Base-by-base conservation (phyloP, 2,329 filamentous ascomycete genomes). In the Westerdykella sp. region DNA sequence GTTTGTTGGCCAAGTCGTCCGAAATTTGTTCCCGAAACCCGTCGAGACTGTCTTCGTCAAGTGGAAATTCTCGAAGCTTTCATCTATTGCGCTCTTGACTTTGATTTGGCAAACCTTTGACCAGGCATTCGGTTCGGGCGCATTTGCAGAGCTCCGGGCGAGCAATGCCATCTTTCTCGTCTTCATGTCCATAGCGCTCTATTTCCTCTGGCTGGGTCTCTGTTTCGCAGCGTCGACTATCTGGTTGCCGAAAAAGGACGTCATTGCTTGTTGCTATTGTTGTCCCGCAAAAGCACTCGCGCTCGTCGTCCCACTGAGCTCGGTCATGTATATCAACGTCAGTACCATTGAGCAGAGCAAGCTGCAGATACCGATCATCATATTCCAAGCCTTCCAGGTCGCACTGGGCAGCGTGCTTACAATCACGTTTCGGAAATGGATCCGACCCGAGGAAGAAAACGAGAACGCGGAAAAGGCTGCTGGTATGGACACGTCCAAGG, bases 221-320 rank as follows among this genome's bases (percentile, higher is more conserved):
- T 85, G 81, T 47, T 79, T 78, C 50, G 70, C 69, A 31, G 70
- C 79, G 1, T 74, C 73, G 1, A 61, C 75, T 2, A 63, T 73
- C 30, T 78, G 74, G 54, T 72, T 85, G 59, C 67, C 74, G 0
- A 75, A 75, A 31, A 74, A 77, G 45, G 79, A 86, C 53, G 77
- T 83, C 0, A 77, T 87, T 39, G 82, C 84, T 0, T 78, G 85
- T 12, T 86, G 83, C 53, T 87, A 87, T 63, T 86, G 83, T 54
- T 81, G 80, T 21, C 82, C 84, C 0, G 83, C 83, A 12, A 88
- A 88, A 65, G 85, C 83, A 2, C 82, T 83, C 1, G 81, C 79
- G 2, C 71, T 87, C 44, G 83, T 83, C 0, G 83, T 87, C 6
- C 84, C 84, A 0, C 60, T 87, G 22, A 74, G 79, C 40, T 78